A percentile compares a stretch with the other conserved stretches of the same genome.
phyloP scores from a whole-genome alignment of 352 stramenopile species.

The Phytophthora foliorum region DNA sequence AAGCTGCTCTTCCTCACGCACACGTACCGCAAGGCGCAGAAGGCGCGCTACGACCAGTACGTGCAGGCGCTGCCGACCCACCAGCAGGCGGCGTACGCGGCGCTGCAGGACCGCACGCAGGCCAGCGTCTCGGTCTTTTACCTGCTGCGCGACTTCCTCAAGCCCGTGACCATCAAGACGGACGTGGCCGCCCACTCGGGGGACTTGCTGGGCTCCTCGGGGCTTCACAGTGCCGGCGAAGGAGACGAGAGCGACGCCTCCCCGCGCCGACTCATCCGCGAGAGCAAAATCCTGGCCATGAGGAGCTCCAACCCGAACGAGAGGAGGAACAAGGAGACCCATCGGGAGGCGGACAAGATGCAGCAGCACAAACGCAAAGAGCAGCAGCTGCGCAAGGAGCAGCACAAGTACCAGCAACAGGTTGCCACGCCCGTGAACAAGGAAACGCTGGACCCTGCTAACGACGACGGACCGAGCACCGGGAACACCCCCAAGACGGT shows the following conservation, averaged over 20 bases:
- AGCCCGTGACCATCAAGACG: slow-evolving; percentile 51
- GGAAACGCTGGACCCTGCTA: slow-evolving; percentile 3
- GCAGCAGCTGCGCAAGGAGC: slow-evolving; percentile 16
- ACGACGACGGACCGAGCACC: slow-evolving; percentile 5
- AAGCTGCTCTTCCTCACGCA: slow-evolving; percentile 77
- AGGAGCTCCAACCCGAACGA: slow-evolving; percentile 37
- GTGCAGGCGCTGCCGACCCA: slow-evolving; percentile 37
- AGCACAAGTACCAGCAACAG: slow-evolving; percentile 26
- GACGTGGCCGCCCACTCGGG: slow-evolving; percentile 27
- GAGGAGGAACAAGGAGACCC: slow-evolving; percentile 16
- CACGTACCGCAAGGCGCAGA: slow-evolving; percentile 81
- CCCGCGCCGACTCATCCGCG: slow-evolving; percentile 57
- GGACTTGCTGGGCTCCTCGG: slow-evolving; percentile 24
- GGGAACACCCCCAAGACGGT: slow-evolving; percentile 32
- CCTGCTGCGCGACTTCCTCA: slow-evolving; percentile 78
- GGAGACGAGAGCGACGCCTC: slow-evolving; percentile 44
- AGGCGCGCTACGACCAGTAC: slow-evolving; percentile 64
- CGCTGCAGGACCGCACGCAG: slow-evolving; percentile 54
- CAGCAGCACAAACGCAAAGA: slow-evolving; percentile 29
- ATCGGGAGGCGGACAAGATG: too few relatives aligned
- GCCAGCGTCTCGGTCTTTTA: slow-evolving; percentile 74
- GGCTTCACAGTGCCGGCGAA: not conserved
- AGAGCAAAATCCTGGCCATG: slow-evolving; percentile 82
- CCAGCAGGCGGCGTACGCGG: slow-evolving; percentile 35
- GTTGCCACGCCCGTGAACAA: slow-evolving; percentile 9